Percentiles rank a stretch among this genome's conserved stretches.
Evolutionary conservation across 176 grass and related monocot species (phyloP).

Genomic region (Bolboschoenus planiculmis): DNA sequence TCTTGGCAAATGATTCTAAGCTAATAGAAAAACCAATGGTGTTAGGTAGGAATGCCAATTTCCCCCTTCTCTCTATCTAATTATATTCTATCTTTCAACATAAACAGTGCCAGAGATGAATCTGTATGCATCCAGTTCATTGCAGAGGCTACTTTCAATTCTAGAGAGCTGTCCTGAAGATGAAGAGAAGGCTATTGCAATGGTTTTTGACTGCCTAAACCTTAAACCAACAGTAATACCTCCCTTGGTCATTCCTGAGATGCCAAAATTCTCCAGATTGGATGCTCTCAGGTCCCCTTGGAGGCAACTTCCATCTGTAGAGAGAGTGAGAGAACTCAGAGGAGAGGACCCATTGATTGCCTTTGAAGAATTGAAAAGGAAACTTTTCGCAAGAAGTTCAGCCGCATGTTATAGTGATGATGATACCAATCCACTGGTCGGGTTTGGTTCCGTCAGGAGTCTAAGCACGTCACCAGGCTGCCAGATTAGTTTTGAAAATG

Average conservation of each 20-base stretch:
- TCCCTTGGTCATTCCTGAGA: neutral
- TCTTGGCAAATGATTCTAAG: neutral
- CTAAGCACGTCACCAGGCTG: neutral
- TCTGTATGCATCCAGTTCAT: neutral
- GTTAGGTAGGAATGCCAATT: neutral
- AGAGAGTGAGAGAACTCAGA: neutral
- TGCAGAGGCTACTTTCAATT: neutral
- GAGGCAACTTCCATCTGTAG: neutral
- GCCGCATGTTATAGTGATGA: neutral
- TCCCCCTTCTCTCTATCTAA: neutral
- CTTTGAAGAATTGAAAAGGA: conserved; percentile 2
- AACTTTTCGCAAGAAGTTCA: neutral
- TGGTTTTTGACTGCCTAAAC: neutral
- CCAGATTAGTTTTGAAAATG: conserved; percentile 12
- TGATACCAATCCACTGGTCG: neutral
- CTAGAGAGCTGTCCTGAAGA: neutral
- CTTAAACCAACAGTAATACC: conserved; percentile 3
- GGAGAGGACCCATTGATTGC: neutral
- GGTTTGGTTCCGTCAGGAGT: neutral
- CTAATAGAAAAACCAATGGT: neutral
- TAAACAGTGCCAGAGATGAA: neutral
- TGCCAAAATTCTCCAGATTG: conserved; percentile 1
- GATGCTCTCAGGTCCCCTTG: neutral
- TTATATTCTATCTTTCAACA: neutral
- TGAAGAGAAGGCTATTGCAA: neutral